These are phyloP conservation scores for Tephrocybe sp. DNA, from an alignment of 768 basidiomycete species.

Conservation along the genomic window DNA sequence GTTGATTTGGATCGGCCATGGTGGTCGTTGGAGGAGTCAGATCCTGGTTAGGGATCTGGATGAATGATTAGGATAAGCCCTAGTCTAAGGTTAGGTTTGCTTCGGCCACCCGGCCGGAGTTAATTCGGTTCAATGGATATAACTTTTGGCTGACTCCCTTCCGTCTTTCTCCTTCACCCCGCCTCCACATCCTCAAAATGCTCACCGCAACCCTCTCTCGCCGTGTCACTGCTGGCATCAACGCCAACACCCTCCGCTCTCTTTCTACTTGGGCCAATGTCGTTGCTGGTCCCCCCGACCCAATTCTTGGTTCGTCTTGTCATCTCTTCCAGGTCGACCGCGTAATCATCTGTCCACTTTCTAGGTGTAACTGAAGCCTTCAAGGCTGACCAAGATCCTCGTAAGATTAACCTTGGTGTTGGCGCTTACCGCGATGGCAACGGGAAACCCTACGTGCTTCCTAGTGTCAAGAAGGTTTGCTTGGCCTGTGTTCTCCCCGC, in stretches of 20 bases:
- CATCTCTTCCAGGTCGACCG: conserved; percentile 1
- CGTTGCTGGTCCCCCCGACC: conserved; percentile 86
- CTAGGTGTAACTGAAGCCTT: conserved; percentile 92
- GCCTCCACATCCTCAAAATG: conserved; percentile 31
- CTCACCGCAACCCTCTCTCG: conserved; percentile 52
- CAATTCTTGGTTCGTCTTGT: conserved; percentile 74
- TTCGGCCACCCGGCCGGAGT: conserved; percentile 5
- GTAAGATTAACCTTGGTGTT: conserved; percentile 97
- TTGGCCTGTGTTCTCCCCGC: not conserved
- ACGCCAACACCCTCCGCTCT: conserved; percentile 37
- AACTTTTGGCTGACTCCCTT: conserved; percentile 12
- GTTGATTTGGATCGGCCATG: conserved; percentile 14
- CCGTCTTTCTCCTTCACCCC: conserved; percentile 15
- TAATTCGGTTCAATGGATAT: conserved; percentile 5
- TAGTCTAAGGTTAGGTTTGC: conserved; percentile 20
- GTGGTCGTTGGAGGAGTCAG: conserved; percentile 4
- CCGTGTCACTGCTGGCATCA: conserved; percentile 40
- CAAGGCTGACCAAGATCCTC: conserved; percentile 89
- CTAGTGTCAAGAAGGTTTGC: conserved; percentile 79
- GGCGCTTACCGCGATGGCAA: conserved; percentile 93
- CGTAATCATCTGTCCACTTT: conserved; percentile 10
- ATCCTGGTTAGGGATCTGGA: too few relatives aligned
- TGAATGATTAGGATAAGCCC: conserved; percentile 14
- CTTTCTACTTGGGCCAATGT: conserved; percentile 81
- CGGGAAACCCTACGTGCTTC: conserved; percentile 94